Evolutionary conservation across 805 yeast species (phyloP), one percentile per base, ranked within the genome.

Genomic region (Schwanniomyces polymorphus): DNA sequence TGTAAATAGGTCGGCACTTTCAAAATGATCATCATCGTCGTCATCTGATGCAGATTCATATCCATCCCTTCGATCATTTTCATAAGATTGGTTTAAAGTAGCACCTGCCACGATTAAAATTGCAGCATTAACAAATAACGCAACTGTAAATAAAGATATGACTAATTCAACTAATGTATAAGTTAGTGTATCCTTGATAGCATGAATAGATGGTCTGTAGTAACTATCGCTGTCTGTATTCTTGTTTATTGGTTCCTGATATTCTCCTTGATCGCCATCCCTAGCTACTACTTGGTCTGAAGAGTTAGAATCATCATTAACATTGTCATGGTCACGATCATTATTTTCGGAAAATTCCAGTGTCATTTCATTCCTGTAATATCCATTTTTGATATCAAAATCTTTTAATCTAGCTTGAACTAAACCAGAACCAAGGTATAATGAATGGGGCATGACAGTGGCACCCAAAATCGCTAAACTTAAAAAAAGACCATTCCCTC

Each of bases 371-470:
- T 66, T 71, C 18, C 59, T 61, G 58, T 79, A 85, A 62, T 75
- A 70, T 1, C 96, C 96, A 47, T 81, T 64, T 48, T 78, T 74
- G 2, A 76, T 55, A 63, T 91, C 97, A 56, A 74, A 90, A 26
- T 88, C 96, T 54, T 78, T 76, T 38, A 91, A 71, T 53, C 97
- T 78, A 21, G 96, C 88, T 63, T 90, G 95, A 6, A 90, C 97
- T 42, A 91, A 71, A 5, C 94, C 92, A 0, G 94, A 86, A 1
- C 97, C 97, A 46, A 91, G 70, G 57, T 86, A 89, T 42, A 91
- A 70, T 1, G 91, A 84, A 60, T 91, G 97, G 1, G 97, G 97
- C 97, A 91, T 91, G 21, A 91, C 97, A 0, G 97, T 91, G 9
- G 97, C 97, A 21, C 97, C 97, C 45, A 90, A 73, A 42, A 91